Conservation (phyloP, 805 yeast species). For the Cyberlindnera amylophila region DNA sequence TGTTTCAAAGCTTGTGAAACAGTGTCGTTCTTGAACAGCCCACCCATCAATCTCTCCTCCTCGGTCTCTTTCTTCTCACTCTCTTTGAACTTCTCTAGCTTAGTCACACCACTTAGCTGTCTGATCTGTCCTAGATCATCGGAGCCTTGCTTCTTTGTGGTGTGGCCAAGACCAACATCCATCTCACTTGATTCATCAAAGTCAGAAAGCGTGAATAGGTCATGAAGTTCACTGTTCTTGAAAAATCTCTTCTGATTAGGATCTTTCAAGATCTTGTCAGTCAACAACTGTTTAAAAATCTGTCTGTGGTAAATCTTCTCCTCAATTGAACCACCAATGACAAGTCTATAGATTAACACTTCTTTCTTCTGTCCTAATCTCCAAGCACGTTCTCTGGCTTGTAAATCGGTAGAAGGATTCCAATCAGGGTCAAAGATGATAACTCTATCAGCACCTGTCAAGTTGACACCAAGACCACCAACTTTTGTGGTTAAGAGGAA, state of each 20-base stretch:
- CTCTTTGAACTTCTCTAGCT: conserved; percentile 56
- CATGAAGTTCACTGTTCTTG: conserved; percentile 88
- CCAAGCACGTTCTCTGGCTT: conserved; percentile 97
- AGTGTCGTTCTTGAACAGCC: conserved; percentile 65
- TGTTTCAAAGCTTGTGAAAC: conserved; percentile 76
- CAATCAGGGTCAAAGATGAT: conserved; percentile 96
- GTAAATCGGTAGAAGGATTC: conserved; percentile 97
- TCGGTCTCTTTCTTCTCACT: conserved; percentile 38
- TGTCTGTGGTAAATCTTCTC: conserved; percentile 96
- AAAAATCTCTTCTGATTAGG: conserved; percentile 93
- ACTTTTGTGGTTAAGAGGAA: conserved; percentile 90
- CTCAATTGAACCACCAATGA: conserved; percentile 94
- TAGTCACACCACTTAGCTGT: conserved; percentile 66
- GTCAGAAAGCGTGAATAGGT: conserved; percentile 81
- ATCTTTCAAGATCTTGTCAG: conserved; percentile 90
- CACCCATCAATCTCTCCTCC: conserved; percentile 69
- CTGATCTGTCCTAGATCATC: conserved; percentile 71
- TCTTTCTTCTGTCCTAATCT: conserved; percentile 91
- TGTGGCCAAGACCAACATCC: conserved; percentile 46
- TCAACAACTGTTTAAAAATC: conserved; percentile 89
- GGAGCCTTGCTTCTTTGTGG: conserved; percentile 36
- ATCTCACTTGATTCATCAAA: conserved; percentile 46
- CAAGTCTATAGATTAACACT: conserved; percentile 83
- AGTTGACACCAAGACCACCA: conserved; percentile 91
- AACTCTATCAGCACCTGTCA: conserved; percentile 93